These are phyloP conservation scores for Catunica adiposa DNA, from an alignment of 2,329 filamentous ascomycete species.

Conservation along the genomic window DNA sequence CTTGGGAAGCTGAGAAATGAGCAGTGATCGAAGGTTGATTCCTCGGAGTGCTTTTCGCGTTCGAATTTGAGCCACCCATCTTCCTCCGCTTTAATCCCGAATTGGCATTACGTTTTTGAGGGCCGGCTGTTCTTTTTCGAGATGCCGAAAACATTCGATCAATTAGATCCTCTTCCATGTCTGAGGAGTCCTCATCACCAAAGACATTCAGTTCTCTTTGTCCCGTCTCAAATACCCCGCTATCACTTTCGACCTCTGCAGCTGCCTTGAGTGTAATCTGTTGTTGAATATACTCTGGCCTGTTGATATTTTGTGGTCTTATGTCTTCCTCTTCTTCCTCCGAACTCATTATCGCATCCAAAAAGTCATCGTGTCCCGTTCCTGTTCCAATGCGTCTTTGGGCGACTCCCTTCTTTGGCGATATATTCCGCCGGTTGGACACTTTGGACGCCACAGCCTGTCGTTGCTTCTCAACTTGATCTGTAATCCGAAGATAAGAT, in stretches of 20 bases:
- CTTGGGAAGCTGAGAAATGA: constrained; percentile 16
- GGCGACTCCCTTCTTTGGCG: constrained; percentile 8
- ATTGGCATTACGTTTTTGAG: constrained; percentile 15
- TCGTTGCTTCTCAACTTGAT: constrained; percentile 22
- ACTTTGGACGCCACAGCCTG: background rate
- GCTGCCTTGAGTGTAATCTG: constrained; percentile 3
- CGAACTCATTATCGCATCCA: constrained; percentile 5
- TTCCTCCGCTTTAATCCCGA: constrained; percentile 19
- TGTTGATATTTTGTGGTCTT: constrained; percentile 7
- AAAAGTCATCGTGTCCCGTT: constrained; percentile 3
- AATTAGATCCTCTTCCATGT: constrained; percentile 35
- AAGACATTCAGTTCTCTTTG: background rate
- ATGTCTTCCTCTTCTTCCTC: constrained; percentile 18
- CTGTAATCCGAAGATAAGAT: constrained; percentile 48
- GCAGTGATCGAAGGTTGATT: constrained; percentile 22
- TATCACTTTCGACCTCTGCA: background rate
- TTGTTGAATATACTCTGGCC: constrained; percentile 9
- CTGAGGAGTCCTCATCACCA: constrained; percentile 22
- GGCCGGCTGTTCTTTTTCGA: constrained; percentile 25
- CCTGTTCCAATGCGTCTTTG: constrained; percentile 7
- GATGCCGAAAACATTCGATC: constrained; percentile 29
- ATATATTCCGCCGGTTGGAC: background rate
- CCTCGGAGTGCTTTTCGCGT: constrained; percentile 16
- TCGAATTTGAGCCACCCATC: constrained; percentile 16
- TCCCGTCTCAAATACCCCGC: constrained; percentile 20